These are phyloP conservation scores for Pyrus betulifolia DNA, from an alignment of 306 rosid genomes.

Conservation along the genomic window DNA sequence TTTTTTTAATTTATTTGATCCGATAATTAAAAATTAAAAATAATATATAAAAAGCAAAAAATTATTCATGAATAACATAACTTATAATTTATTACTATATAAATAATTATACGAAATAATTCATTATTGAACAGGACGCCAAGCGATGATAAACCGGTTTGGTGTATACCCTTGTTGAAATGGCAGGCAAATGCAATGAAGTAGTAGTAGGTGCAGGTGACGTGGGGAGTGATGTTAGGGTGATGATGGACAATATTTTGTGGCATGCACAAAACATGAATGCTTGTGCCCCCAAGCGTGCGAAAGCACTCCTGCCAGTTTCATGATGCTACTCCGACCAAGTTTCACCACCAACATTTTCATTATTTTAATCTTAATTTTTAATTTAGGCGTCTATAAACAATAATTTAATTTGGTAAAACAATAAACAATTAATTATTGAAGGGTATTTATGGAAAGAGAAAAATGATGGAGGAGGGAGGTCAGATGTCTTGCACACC, in stretches of 20 bases:
- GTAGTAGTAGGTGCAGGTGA: not conserved
- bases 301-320: conserved; percentile 10
- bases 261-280: conserved; percentile 14
- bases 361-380: not conserved
- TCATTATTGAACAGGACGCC: too few species aligned
- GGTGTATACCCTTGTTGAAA: too few species aligned
- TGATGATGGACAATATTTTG: conserved; percentile 1
- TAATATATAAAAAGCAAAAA: too few species aligned
- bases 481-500: conserved; percentile 33
- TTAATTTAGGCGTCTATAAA: not conserved
- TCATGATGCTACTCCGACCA: conserved; percentile 9
- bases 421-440: not conserved
- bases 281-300: conserved; percentile 24
- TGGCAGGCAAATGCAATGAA: not conserved
- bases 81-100: too few species aligned
- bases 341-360: not conserved
- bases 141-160: too few species aligned
- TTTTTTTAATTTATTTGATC: too few species aligned
- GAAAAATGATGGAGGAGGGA: not conserved
- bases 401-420: not conserved
- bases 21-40: too few species aligned
- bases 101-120: too few species aligned
- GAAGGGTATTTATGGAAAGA: conserved; percentile 35
- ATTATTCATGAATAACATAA: too few species aligned
- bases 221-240: conserved; percentile 1